phyloP scores from a whole-genome alignment of 2,329 filamentous ascomycete genomes.

The Capronia coronata region DNA sequence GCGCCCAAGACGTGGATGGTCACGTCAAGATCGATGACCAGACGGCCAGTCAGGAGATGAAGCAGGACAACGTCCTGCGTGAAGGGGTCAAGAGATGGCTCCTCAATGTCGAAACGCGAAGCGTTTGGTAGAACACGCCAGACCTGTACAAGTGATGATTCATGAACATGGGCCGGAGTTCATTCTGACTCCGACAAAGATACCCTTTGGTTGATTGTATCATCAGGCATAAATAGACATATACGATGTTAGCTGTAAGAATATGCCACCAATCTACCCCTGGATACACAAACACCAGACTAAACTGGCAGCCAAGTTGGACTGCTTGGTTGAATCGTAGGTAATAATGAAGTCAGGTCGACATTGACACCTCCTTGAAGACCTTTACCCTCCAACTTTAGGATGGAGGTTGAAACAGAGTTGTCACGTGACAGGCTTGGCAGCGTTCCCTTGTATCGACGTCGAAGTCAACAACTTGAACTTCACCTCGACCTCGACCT shows the following conservation, averaged over 20 bases:
- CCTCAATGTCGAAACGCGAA: constrained; percentile 39
- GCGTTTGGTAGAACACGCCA: constrained; percentile 14
- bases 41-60: constrained; percentile 27
- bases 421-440: constrained; percentile 1
- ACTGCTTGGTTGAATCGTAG: too few relatives aligned
- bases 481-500: neutral
- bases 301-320: too few relatives aligned
- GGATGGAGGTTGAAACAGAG: too few relatives aligned
- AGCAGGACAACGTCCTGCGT: constrained; percentile 47
- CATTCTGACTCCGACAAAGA: constrained; percentile 2
- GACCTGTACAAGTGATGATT: constrained; percentile 21
- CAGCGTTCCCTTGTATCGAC: neutral
- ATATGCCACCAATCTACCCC: neutral
- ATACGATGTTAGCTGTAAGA: constrained; percentile 4
- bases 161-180: constrained; percentile 9
- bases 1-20: constrained; percentile 30
- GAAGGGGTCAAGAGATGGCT: constrained; percentile 54
- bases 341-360: neutral
- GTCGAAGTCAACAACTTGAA: neutral
- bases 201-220: constrained; percentile 23
- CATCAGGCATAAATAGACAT: constrained; percentile 8
- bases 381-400: too few relatives aligned
- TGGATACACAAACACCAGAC: too few relatives aligned
- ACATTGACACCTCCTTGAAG: too few relatives aligned
- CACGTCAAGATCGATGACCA: constrained; percentile 29